A percentile compares a stretch with the other conserved stretches of the same genome.
Conservation (phyloP, 192 early-diverging fungal genomes). For the Coemansia biformis region DNA sequence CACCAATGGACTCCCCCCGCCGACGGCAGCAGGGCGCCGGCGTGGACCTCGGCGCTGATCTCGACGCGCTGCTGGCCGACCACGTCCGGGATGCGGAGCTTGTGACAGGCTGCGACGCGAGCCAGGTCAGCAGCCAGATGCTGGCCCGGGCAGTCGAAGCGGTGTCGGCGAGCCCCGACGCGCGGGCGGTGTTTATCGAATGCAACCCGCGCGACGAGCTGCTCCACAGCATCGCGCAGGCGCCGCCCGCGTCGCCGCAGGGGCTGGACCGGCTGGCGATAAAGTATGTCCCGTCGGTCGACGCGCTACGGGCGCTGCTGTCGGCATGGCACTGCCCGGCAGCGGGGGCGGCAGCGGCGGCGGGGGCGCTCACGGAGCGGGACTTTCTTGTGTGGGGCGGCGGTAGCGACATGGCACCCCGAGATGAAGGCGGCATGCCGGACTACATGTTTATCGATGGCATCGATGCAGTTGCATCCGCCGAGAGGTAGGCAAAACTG, state of each 20-base stretch:
- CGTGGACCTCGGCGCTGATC: conserved; percentile 17
- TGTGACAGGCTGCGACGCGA: conserved; percentile 3
- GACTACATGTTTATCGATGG: conserved; percentile 44
- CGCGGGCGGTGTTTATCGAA: conserved; percentile 29
- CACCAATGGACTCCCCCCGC: too few relatives aligned
- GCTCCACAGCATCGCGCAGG: conserved; percentile 4
- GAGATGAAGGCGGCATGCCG: too few relatives aligned
- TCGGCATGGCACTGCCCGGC: conserved; percentile 33
- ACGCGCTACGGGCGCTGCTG: conserved; percentile 34
- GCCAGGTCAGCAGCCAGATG: conserved; percentile 12
- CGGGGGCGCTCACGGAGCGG: conserved; percentile 7
- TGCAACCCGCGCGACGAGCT: conserved; percentile 18
- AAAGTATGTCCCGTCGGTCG: conserved; percentile 22
- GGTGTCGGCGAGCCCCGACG: conserved; percentile 2
- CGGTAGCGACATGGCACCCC: too few relatives aligned
- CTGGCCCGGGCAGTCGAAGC: conserved; percentile 17
- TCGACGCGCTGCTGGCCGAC: conserved; percentile 32
- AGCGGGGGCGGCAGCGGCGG: neutral
- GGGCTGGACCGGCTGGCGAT: conserved; percentile 21
- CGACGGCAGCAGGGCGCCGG: too few relatives aligned
- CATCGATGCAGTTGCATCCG: conserved; percentile 22
- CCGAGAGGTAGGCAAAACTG: conserved; percentile 19
- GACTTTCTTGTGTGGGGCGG: conserved; percentile 34
- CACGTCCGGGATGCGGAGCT: conserved; percentile 33
- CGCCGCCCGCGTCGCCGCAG: neutral